Conservation (phyloP, 192 early-diverging fungal genomes). For the Coemansia sp. region DNA sequence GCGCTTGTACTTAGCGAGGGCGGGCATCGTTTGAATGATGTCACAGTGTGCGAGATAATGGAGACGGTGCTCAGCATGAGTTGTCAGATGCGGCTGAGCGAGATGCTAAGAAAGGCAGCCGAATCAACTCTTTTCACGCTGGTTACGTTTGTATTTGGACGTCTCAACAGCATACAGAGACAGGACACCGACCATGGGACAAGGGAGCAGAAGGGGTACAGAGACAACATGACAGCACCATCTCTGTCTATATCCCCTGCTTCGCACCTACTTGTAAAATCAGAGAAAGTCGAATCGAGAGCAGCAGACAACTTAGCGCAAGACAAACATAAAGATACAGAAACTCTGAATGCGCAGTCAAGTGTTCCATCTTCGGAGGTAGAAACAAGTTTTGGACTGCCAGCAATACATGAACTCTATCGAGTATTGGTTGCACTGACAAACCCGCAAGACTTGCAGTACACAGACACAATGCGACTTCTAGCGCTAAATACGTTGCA, state of each 20-base stretch:
- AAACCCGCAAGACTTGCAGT: slow-evolving; percentile 86
- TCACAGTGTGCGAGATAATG: slow-evolving; percentile 94
- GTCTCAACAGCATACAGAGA: slow-evolving; percentile 20
- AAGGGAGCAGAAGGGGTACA: neutral
- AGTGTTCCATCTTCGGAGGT: neutral
- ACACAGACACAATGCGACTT: slow-evolving; percentile 91
- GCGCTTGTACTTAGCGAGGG: slow-evolving; percentile 72
- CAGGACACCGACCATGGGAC: neutral
- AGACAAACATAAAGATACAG: neutral
- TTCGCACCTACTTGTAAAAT: slow-evolving; percentile 38
- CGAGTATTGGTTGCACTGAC: slow-evolving; percentile 87
- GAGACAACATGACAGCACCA: neutral
- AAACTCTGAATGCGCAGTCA: neutral
- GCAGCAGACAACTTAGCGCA: neutral
- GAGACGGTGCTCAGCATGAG: slow-evolving; percentile 97
- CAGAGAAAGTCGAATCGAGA: slow-evolving; percentile 2
- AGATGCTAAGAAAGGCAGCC: slow-evolving; percentile 49
- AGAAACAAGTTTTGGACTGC: slow-evolving; percentile 61
- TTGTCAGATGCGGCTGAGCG: slow-evolving; percentile 89
- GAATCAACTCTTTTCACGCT: slow-evolving; percentile 52
- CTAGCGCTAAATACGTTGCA: slow-evolving; percentile 87
- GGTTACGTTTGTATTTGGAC: slow-evolving; percentile 50
- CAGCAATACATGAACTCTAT: slow-evolving; percentile 85
- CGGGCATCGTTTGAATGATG: slow-evolving; percentile 75
- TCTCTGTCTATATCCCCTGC: slow-evolving; percentile 31